phyloP scores from a whole-genome alignment of 1,284 basidiomycete species.

The Hemileia vastatrix region DNA sequence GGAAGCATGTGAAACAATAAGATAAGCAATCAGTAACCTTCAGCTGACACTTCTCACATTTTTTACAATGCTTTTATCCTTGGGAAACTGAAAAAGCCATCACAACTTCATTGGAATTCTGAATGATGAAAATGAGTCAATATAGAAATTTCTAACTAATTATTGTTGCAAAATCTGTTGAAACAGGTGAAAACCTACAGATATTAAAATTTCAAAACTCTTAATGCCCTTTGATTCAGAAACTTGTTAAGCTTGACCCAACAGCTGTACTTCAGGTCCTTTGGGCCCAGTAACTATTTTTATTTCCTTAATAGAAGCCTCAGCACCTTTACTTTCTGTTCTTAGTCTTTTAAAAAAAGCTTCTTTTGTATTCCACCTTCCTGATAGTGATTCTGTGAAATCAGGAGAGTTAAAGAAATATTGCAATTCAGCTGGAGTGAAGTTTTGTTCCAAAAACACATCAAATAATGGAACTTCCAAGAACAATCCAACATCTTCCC shows the following conservation, averaged over 20 bases:
- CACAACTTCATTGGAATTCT: constrained; percentile 48
- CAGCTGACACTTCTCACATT: no score
- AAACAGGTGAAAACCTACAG: no score
- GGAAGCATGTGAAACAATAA: no score
- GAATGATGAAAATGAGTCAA: no score
- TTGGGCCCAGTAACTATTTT: constrained; percentile 67
- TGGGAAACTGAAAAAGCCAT: constrained; percentile 22
- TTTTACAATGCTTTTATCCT: no score
- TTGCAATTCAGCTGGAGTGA: constrained; percentile 73
- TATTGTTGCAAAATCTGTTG: no score
- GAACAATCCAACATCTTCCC: constrained; percentile 60
- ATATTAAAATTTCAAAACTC: constrained; percentile 71
- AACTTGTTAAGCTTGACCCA: constrained; percentile 66
- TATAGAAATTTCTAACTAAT: no score
- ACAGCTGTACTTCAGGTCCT: constrained; percentile 60
- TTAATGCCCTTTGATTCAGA: constrained; percentile 65
- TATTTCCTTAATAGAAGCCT: constrained; percentile 86
- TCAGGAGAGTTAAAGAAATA: constrained; percentile 81
- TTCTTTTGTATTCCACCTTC: constrained; percentile 94
- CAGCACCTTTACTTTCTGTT: constrained; percentile 78
- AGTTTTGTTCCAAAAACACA: constrained; percentile 83
- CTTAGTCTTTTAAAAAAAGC: constrained; percentile 94
- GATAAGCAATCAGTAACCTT: no score
- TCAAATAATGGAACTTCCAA: constrained; percentile 80
- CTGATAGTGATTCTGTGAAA: constrained; percentile 82